Conservation (phyloP, 1,284 basidiomycete species). For the Sanghuangporus weigelae region DNA sequence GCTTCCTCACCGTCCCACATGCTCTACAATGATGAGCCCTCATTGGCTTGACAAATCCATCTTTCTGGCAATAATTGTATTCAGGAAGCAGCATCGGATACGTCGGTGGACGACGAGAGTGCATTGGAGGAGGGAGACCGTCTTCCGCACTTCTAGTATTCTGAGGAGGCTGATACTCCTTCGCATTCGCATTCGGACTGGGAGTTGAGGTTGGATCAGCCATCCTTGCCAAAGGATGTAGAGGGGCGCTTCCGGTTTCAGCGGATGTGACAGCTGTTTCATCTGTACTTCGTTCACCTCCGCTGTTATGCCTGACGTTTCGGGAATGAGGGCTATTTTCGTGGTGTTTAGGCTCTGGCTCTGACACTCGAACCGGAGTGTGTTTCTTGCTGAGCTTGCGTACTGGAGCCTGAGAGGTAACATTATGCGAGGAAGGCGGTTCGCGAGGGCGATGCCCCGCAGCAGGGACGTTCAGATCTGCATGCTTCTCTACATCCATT, state of each 20-base stretch:
- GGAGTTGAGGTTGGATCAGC: background rate
- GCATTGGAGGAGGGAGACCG: conserved; percentile 15
- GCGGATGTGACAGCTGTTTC: background rate
- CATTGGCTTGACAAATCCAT: conserved; percentile 60
- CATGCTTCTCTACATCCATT: conserved; percentile 8
- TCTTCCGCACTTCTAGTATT: background rate
- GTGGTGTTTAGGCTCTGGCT: background rate
- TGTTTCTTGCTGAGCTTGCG: background rate
- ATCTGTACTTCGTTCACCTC: background rate
- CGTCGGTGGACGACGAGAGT: conserved; percentile 35
- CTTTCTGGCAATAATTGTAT: conserved; percentile 53
- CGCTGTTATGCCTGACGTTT: background rate
- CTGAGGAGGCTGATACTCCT: background rate
- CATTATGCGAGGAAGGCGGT: background rate
- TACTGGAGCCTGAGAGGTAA: background rate
- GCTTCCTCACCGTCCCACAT: conserved; percentile 56
- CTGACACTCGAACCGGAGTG: background rate
- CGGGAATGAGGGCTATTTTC: background rate
- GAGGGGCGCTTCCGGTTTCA: background rate
- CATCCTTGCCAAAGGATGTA: conserved; percentile 3
- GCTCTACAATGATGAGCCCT: conserved; percentile 72
- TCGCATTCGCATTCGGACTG: background rate
- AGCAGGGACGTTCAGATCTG: background rate
- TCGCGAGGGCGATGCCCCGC: background rate
- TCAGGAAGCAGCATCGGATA: conserved; percentile 49